Evolutionary conservation across 129 eudicot genomes (phyloP).

Genomic region (Centella asiatica): DNA sequence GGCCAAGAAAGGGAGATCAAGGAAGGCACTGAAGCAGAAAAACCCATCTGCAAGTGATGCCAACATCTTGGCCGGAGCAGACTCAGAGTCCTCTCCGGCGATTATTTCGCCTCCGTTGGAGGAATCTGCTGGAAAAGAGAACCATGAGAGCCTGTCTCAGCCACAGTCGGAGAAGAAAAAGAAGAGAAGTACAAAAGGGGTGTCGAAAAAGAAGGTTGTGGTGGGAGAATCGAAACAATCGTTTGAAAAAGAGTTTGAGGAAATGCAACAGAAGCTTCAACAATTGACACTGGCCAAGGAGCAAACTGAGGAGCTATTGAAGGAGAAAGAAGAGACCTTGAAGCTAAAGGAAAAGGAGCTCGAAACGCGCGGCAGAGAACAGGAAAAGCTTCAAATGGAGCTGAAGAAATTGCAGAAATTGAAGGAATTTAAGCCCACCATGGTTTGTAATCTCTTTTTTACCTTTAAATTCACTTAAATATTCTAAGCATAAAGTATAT

Average conservation of each 20-base stretch:
- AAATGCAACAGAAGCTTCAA: conserved; percentile 76
- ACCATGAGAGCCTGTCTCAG: conserved; percentile 44
- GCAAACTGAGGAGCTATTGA: conserved; percentile 63
- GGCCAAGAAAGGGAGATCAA: conserved; percentile 50
- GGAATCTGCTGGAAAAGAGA: conserved; percentile 46
- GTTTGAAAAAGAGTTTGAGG: conserved; percentile 63
- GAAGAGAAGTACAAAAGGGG: conserved; percentile 35
- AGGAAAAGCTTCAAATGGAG: conserved; percentile 74
- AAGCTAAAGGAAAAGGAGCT: conserved; percentile 66
- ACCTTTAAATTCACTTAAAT: not conserved
- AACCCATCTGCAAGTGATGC: conserved; percentile 48
- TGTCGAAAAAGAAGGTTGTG: conserved; percentile 24
- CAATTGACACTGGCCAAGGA: conserved; percentile 73
- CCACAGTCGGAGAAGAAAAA: conserved; percentile 27
- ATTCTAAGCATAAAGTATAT: not conserved
- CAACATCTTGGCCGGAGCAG: conserved; percentile 47
- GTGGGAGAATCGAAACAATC: conserved; percentile 11
- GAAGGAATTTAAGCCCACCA: conserved; percentile 81
- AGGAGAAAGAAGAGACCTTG: conserved; percentile 55
- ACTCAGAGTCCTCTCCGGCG: conserved; percentile 20
- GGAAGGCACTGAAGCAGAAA: conserved; percentile 57
- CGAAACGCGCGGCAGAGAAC: conserved; percentile 39
- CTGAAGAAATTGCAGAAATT: conserved; percentile 83
- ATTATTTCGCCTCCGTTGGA: conserved; percentile 3
- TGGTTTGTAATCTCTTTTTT: conserved; percentile 36